These are phyloP conservation scores for Schizosaccharomyces pombe DNA, from an alignment of 805 yeast genomes.

Conservation along the genomic window DNA sequence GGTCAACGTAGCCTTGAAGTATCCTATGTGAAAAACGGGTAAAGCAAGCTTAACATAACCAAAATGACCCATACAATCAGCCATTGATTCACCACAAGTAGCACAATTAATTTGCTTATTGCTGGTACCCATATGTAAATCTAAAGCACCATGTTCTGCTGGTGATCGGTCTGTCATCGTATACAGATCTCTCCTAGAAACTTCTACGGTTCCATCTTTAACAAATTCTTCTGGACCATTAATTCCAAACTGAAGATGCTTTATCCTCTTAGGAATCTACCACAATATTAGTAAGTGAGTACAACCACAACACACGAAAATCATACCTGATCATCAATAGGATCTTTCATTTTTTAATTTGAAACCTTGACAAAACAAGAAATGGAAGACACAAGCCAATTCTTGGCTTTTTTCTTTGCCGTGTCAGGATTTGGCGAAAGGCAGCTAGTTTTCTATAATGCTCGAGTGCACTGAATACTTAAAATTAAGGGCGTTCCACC, in stretches of 20 bases:
- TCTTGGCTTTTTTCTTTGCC: background rate
- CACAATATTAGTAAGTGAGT: constrained; percentile 31
- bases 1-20: constrained; percentile 72
- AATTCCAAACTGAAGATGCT: constrained; percentile 79
- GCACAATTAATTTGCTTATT: constrained; percentile 64
- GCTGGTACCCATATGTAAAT: constrained; percentile 81
- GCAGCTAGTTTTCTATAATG: no score
- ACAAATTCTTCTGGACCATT: constrained; percentile 76
- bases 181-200: constrained; percentile 71
- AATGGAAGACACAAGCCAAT: background rate
- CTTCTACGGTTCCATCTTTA: constrained; percentile 85
- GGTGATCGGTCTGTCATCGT: constrained; percentile 68
- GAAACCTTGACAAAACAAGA: background rate
- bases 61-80: constrained; percentile 79
- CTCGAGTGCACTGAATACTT: no score
- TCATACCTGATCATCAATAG: background rate
- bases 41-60: constrained; percentile 83
- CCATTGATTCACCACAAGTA: constrained; percentile 61
- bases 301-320: background rate
- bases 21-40: constrained; percentile 95
- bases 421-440: no score
- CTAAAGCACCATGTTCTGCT: constrained; percentile 67
- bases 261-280: constrained; percentile 70
- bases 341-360: background rate
- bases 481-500: no score